phyloP scores from a whole-genome alignment of 2,329 filamentous ascomycete genomes.

The Gaeumannomyces sp. region DNA sequence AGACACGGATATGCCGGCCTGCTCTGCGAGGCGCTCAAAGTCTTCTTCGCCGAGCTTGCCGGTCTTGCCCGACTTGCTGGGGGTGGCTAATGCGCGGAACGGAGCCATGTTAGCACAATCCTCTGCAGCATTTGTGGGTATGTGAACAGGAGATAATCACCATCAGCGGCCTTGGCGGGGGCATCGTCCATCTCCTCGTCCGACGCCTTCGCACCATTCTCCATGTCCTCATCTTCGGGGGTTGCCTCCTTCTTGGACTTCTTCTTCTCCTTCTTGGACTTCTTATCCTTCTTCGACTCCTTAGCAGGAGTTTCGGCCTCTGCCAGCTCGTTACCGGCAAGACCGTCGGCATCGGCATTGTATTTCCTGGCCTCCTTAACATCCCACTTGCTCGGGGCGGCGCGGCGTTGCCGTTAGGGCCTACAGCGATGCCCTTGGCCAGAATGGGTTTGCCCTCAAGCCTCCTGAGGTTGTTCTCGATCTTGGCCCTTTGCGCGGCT shows the following conservation, averaged over 20 bases:
- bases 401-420: slow-evolving; percentile 60
- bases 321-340: slow-evolving; percentile 62
- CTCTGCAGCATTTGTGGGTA: neutral
- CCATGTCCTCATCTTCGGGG: slow-evolving; percentile 16
- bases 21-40: slow-evolving; percentile 54
- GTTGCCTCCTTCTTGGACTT: slow-evolving; percentile 19
- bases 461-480: slow-evolving; percentile 68
- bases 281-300: slow-evolving; percentile 25
- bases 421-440: slow-evolving; percentile 68
- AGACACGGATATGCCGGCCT: slow-evolving; percentile 63
- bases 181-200: slow-evolving; percentile 12
- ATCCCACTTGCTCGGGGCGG: slow-evolving; percentile 72
- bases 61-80: slow-evolving; percentile 18
- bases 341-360: slow-evolving; percentile 86
- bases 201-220: slow-evolving; percentile 12
- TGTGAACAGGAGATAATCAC: slow-evolving; percentile 10
- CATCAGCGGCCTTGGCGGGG: slow-evolving; percentile 11
- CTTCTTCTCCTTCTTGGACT: slow-evolving; percentile 33
- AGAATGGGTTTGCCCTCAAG: slow-evolving; percentile 88
- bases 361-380: slow-evolving; percentile 92
- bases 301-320: slow-evolving; percentile 31
- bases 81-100: slow-evolving; percentile 15
- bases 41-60: slow-evolving; percentile 48
- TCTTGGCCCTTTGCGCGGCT: slow-evolving; percentile 61
- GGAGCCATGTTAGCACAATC: neutral